These are phyloP conservation scores for Leccinum subrobustum DNA, from an alignment of 1,284 basidiomycete species.

Conservation along the genomic window DNA sequence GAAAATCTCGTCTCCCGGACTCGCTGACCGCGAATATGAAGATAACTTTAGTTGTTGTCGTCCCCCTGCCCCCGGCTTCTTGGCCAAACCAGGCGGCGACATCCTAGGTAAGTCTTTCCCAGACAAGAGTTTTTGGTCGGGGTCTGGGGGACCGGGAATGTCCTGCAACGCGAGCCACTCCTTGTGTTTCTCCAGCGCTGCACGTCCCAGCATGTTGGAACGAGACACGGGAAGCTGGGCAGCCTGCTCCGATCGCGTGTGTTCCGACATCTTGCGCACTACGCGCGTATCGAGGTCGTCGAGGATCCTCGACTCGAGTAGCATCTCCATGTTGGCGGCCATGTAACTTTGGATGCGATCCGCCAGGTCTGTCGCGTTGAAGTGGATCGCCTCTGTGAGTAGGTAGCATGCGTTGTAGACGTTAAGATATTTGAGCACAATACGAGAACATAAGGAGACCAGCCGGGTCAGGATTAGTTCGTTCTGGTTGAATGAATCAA, in stretches of 20 bases:
- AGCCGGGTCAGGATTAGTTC: constrained; percentile 88
- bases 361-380: constrained; percentile 71
- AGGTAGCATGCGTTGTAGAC: constrained; percentile 81
- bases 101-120: constrained; percentile 19
- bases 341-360: constrained; percentile 77
- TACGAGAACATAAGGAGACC: constrained; percentile 77
- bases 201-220: constrained; percentile 53
- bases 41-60: constrained; percentile 1
- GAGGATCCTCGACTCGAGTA: constrained; percentile 81
- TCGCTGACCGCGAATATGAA: constrained; percentile 12
- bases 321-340: constrained; percentile 81
- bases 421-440: constrained; percentile 71
- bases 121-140: constrained; percentile 34
- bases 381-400: constrained; percentile 81
- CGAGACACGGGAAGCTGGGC: constrained; percentile 68
- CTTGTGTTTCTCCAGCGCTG: constrained; percentile 63
- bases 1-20: too few species aligned
- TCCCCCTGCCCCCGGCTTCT: constrained; percentile 24
- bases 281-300: constrained; percentile 72
- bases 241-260: constrained; percentile 62
- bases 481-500: constrained; percentile 54
- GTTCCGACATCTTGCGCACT: constrained; percentile 66
- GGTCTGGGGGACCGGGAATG: constrained; percentile 67
- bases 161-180: constrained; percentile 85
- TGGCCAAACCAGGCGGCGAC: constrained; percentile 30